Evolutionary conservation across 805 yeast genomes (phyloP), one percentile per base, ranked within the genome.

Genomic region (Candida tallmaniae): DNA sequence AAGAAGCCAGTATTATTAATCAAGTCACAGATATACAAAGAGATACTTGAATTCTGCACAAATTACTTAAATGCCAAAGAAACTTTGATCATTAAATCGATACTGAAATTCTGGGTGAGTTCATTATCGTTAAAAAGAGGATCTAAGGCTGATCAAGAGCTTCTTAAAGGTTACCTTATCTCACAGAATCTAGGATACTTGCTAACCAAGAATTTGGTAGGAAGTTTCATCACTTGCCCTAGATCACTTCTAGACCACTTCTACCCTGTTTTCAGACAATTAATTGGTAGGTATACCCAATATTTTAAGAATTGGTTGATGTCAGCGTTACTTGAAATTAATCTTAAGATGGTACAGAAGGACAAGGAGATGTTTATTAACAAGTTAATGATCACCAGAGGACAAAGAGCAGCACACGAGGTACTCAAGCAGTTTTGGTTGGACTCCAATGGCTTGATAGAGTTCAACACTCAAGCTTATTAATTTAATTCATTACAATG

Each of bases 391-490:
- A 39, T 79, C 2, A 80, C 87, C 0, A 69, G 87, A 47, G 89
- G 89, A 2, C 74, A 74, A 26, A 62, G 86, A 44, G 70, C 70
- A 25, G 78, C 81, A 2, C 70, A 75, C 32, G 77, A 70, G 14
- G 65, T 78, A 1, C 59, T 83, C 9, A 72, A 77, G 37, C 74
- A 70, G 33, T 78, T 80, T 56, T 83, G 89, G 89, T 56, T 80
- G 15, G 67, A 70, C 19, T 63, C 68, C 16, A 81, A 80, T 42
- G 80, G 82, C 1, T 52, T 77, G 34, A 55, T 68, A 4, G 74
- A 74, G 36, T 74, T 54, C 38, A 42, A 34, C 27, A 33, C 35
- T 11, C 25, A 20, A 15, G 31, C 23, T 4, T 41, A 31, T 23
- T 37, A 22, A 26, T 8, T 14, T n/a, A n/a, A n/a, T n/a, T n/a